Evolutionary conservation across 2,329 filamentous ascomycete genomes (phyloP).

Genomic region (Colletotrichum siamense): DNA sequence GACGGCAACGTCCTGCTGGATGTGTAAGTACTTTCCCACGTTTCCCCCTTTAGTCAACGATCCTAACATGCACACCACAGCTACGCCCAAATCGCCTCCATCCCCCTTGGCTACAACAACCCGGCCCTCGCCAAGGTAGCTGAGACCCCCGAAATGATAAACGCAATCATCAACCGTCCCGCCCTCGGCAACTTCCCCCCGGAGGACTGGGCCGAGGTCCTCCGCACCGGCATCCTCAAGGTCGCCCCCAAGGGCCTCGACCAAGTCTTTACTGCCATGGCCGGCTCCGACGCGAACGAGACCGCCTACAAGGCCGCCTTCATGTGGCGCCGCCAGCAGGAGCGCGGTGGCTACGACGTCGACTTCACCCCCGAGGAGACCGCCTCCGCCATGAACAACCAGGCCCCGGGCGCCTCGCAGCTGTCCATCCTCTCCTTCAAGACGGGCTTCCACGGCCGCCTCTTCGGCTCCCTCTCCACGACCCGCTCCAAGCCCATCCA

Average conservation of each 20-base stretch:
- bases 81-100: slow-evolving; percentile 92
- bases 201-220: slow-evolving; percentile 80
- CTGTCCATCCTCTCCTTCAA: slow-evolving; percentile 91
- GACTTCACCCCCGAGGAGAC: slow-evolving; percentile 84
- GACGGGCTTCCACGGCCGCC: slow-evolving; percentile 86
- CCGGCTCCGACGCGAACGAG: slow-evolving; percentile 92
- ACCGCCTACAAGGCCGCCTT: slow-evolving; percentile 95
- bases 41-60: background rate
- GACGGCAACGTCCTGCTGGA: slow-evolving; percentile 78
- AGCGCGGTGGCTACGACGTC: slow-evolving; percentile 78
- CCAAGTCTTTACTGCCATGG: slow-evolving; percentile 90
- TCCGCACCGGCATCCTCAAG: slow-evolving; percentile 80
- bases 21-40: slow-evolving; percentile 53
- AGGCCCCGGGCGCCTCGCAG: slow-evolving; percentile 74
- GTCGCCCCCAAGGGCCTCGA: slow-evolving; percentile 83
- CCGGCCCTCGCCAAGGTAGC: slow-evolving; percentile 73
- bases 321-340: slow-evolving; percentile 84
- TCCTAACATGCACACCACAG: slow-evolving; percentile 38
- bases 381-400: slow-evolving; percentile 78
- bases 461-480: slow-evolving; percentile 86
- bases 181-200: slow-evolving; percentile 91
- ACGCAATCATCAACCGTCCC: slow-evolving; percentile 84
- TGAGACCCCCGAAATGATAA: slow-evolving; percentile 78
- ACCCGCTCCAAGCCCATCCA: slow-evolving; percentile 93
- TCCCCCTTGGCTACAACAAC: slow-evolving; percentile 94